phyloP scores from a whole-genome alignment of 108 stramenopile genomes.

The Phaeodactylum tricornutum region DNA sequence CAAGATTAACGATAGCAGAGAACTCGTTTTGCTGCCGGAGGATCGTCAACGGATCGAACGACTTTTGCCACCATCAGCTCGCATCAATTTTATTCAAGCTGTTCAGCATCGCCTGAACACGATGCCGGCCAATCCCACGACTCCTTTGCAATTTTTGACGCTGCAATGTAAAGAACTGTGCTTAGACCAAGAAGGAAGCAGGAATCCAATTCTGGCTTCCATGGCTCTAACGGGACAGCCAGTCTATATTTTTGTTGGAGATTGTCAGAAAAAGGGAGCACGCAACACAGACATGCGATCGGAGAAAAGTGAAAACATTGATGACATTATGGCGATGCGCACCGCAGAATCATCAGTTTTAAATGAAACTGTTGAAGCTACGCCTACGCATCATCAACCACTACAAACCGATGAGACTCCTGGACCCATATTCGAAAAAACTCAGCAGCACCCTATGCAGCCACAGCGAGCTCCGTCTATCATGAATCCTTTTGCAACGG shows the following conservation, averaged over 20 bases:
- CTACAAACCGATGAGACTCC: too few relatives aligned
- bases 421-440: neutral
- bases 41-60: constrained; percentile 41
- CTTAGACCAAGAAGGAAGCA: constrained; percentile 32
- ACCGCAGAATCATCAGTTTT: neutral
- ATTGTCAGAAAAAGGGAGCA: neutral
- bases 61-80: constrained; percentile 34
- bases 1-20: constrained; percentile 14
- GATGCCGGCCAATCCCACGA: constrained; percentile 13
- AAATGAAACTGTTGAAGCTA: constrained; percentile 5
- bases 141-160: constrained; percentile 30
- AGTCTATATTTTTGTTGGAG: constrained; percentile 2
- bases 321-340: neutral
- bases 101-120: constrained; percentile 36
- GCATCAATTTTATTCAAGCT: constrained; percentile 54
- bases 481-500: too few relatives aligned
- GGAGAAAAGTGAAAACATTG: too few relatives aligned
- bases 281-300: neutral
- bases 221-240: constrained; percentile 8
- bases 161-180: constrained; percentile 58
- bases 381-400: too few relatives aligned
- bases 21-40: constrained; percentile 23
- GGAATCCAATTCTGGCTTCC: constrained; percentile 47
- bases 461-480: neutral
- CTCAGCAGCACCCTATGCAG: neutral